A percentile compares a stretch with the other conserved stretches of the same genome.
Conservation (phyloP, 352 stramenopile species). For the Phytophthora foliorum region DNA sequence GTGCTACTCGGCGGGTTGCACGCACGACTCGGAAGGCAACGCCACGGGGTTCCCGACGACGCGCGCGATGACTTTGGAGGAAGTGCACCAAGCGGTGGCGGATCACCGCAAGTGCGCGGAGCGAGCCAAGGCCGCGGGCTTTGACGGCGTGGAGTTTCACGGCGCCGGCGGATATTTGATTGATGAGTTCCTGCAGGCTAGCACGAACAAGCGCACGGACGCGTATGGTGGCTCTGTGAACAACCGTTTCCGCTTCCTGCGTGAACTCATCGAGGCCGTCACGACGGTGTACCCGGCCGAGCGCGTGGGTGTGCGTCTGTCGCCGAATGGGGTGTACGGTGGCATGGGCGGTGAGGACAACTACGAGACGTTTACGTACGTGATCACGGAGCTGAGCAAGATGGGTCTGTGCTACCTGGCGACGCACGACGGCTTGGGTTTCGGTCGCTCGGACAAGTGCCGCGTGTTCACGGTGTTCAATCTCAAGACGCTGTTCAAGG, state of each 20-base stretch:
- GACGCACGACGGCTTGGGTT: conserved; percentile 44
- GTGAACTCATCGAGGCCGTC: conserved; percentile 69
- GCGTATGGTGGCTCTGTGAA: conserved; percentile 83
- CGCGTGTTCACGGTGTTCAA: conserved; percentile 38
- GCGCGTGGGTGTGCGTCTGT: conserved; percentile 43
- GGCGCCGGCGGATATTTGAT: conserved; percentile 91
- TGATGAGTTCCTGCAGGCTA: conserved; percentile 88
- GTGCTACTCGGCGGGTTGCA: conserved; percentile 32
- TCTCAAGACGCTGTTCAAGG: conserved; percentile 42
- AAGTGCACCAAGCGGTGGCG: conserved; percentile 71
- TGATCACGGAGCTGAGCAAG: conserved; percentile 39
- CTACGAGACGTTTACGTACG: conserved; percentile 53
- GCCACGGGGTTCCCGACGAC: conserved; percentile 49
- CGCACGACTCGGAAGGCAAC: conserved; percentile 38
- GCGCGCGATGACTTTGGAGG: conserved; percentile 63
- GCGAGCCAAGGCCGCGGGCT: conserved; percentile 79
- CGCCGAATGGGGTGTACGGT: conserved; percentile 45
- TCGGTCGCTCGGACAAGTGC: conserved; percentile 44
- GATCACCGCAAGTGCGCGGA: conserved; percentile 71
- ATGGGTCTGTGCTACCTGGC: conserved; percentile 51
- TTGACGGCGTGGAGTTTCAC: conserved; percentile 67
- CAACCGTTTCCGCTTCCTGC: conserved; percentile 79
- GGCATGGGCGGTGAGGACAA: conserved; percentile 54
- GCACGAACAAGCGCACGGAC: conserved; percentile 83
- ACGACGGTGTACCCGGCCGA: conserved; percentile 36